Percentiles rank a stretch among this genome's conserved stretches.
Conservation (phyloP, 257 asterid genomes). For the Gentiana straminea region DNA sequence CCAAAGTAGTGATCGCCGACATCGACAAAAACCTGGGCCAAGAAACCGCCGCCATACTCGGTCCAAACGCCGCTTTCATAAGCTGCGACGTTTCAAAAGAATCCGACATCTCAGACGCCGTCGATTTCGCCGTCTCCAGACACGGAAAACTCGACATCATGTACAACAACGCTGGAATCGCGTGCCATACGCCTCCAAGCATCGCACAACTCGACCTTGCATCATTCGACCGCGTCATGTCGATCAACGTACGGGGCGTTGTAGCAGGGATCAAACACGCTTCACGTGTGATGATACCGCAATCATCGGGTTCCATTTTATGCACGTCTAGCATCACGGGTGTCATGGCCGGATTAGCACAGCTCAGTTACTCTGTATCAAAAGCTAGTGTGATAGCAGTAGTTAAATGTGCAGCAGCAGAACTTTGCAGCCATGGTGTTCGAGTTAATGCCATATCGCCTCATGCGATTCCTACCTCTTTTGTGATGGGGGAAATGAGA, state of each 20-base stretch:
- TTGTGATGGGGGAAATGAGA: constrained; percentile 48
- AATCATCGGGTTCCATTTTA: constrained; percentile 45
- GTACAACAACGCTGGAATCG: constrained; percentile 88
- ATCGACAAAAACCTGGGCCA: constrained; percentile 35
- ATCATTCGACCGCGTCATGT: constrained; percentile 53
- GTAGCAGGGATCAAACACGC: constrained; percentile 81
- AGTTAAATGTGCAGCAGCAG: constrained; percentile 54
- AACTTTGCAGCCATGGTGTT: constrained; percentile 54
- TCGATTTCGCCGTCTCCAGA: constrained; percentile 45
- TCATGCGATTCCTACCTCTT: constrained; percentile 64
- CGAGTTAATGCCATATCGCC: constrained; percentile 81
- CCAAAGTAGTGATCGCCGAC: constrained; percentile 69
- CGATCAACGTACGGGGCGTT: constrained; percentile 64
- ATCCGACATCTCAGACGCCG: constrained; percentile 50
- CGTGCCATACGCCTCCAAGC: constrained; percentile 64
- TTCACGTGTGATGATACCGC: constrained; percentile 81
- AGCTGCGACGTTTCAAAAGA: constrained; percentile 64
- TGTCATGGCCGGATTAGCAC: constrained; percentile 64
- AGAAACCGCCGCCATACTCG: constrained; percentile 43
- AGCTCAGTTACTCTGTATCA: constrained; percentile 60
- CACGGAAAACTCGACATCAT: constrained; percentile 64
- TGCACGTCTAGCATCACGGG: constrained; percentile 89
- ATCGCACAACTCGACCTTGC: constrained; percentile 56
- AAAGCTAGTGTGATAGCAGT: constrained; percentile 56
- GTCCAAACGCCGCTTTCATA: constrained; percentile 50